These are phyloP conservation scores for Sutorius eximius DNA, from an alignment of 1,284 basidiomycete genomes.

Conservation along the genomic window DNA sequence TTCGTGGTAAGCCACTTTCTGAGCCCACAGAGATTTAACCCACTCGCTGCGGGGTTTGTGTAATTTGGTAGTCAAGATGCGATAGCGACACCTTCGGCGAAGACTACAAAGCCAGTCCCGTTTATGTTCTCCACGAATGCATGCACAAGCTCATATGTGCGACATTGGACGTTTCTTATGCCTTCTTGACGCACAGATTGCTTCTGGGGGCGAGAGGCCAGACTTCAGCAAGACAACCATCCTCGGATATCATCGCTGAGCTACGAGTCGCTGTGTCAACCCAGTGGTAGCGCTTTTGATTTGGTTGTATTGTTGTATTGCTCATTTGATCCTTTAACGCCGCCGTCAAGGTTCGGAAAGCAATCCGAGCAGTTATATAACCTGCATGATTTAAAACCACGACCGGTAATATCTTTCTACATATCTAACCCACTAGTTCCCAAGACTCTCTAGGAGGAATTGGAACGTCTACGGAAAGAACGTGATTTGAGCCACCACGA, in stretches of 20 bases:
- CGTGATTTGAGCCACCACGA: constrained; percentile 37
- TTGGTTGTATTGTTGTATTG: background rate
- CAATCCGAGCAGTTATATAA: constrained; percentile 3
- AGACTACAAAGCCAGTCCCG: background rate
- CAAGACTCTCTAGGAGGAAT: constrained; percentile 3
- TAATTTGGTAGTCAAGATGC: constrained; percentile 9
- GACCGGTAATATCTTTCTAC: background rate
- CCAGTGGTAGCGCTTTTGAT: background rate
- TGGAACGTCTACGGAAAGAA: constrained; percentile 8
- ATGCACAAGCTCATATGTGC: background rate
- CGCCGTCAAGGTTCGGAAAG: background rate
- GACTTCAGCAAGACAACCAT: background rate
- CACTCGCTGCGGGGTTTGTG: background rate
- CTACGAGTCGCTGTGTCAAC: background rate
- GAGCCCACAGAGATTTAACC: no score
- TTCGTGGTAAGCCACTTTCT: constrained; percentile 4
- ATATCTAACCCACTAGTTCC: background rate
- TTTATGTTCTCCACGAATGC: constrained; percentile 11
- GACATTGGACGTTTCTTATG: background rate
- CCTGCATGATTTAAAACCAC: constrained; percentile 8
- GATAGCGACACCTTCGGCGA: background rate
- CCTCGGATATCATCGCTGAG: background rate
- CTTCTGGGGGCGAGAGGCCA: background rate
- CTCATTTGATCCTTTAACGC: background rate
- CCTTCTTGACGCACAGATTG: background rate